Evolutionary conservation across 1,284 basidiomycete species (phyloP).

Genomic region (Apiotrichum siamense): DNA sequence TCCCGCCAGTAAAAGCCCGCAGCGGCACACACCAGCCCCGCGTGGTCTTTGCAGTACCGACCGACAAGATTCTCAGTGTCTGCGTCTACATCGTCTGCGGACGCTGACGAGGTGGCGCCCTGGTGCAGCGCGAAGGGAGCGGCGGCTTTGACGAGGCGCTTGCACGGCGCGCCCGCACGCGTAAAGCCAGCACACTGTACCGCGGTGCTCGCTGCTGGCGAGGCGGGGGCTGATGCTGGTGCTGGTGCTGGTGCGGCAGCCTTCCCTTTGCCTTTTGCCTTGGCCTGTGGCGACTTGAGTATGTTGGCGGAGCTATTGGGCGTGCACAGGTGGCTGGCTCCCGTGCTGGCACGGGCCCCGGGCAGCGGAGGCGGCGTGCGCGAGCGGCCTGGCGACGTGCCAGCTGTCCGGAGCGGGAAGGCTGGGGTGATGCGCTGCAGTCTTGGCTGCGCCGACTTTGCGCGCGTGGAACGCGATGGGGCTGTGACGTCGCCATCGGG

Average conservation of each 20-base stretch:
- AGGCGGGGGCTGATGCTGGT: background rate
- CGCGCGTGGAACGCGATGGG: background rate
- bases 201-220: background rate
- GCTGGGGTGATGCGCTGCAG: background rate
- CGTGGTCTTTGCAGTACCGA: slow-evolving; percentile 46
- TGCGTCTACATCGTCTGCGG: slow-evolving; percentile 18
- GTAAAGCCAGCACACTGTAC: slow-evolving; percentile 44
- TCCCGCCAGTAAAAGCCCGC: slow-evolving; percentile 43
- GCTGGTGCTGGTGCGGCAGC: too few species aligned
- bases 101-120: slow-evolving; percentile 1
- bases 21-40: slow-evolving; percentile 38
- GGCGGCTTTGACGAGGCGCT: slow-evolving; percentile 32
- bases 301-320: too few species aligned
- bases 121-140: slow-evolving; percentile 30
- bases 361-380: background rate
- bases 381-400: background rate
- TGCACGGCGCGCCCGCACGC: slow-evolving; percentile 39
- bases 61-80: slow-evolving; percentile 13
- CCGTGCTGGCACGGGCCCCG: background rate
- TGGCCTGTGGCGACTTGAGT: too few species aligned
- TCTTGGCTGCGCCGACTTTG: background rate
- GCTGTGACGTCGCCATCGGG: background rate
- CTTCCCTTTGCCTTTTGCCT: too few species aligned
- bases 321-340: too few species aligned
- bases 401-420: too few species aligned